A percentile compares a stretch with the other conserved stretches of the same genome.
Evolutionary conservation across 164 flowering plant genomes (phyloP).

Genomic region (Tinospora cordifolia): DNA sequence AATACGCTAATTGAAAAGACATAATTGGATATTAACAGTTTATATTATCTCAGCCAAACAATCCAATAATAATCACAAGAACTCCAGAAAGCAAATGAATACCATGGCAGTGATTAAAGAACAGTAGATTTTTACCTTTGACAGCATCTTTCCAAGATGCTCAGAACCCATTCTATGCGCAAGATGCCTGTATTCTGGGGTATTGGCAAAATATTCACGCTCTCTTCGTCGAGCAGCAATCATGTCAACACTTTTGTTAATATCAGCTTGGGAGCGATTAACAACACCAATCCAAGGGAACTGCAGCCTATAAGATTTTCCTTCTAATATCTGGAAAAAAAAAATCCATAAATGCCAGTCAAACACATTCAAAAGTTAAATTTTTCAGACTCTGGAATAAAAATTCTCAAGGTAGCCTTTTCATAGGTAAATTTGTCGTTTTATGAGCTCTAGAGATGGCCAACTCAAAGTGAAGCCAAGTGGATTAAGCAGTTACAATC

Average conservation of each 20-base stretch:
- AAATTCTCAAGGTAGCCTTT: not conserved
- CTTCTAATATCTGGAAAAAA: conserved; percentile 56
- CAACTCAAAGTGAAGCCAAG: too few relatives aligned
- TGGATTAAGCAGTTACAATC: not conserved
- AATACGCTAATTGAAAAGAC: not conserved
- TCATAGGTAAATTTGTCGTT: not conserved
- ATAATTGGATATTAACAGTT: not conserved
- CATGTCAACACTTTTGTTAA: conserved; percentile 84
- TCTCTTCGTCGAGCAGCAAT: conserved; percentile 84
- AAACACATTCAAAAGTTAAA: conserved; percentile 6
- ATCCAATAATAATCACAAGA: not conserved
- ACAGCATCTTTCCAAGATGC: conserved; percentile 73
- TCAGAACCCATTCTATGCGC: conserved; percentile 78
- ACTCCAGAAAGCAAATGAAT: not conserved
- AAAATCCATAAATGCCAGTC: conserved; percentile 12
- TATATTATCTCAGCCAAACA: not conserved
- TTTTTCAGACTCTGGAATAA: not conserved
- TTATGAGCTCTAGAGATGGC: not conserved
- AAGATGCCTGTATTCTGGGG: conserved; percentile 77
- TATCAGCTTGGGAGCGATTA: conserved; percentile 81
- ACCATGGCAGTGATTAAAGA: not conserved
- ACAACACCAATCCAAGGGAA: conserved; percentile 88
- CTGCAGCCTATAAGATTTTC: conserved; percentile 56
- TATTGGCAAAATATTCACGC: conserved; percentile 59
- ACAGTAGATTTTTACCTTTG: conserved; percentile 40